Evolutionary conservation across 768 basidiomycete genomes (phyloP).

Genomic region (Collybiopsis luxurians): DNA sequence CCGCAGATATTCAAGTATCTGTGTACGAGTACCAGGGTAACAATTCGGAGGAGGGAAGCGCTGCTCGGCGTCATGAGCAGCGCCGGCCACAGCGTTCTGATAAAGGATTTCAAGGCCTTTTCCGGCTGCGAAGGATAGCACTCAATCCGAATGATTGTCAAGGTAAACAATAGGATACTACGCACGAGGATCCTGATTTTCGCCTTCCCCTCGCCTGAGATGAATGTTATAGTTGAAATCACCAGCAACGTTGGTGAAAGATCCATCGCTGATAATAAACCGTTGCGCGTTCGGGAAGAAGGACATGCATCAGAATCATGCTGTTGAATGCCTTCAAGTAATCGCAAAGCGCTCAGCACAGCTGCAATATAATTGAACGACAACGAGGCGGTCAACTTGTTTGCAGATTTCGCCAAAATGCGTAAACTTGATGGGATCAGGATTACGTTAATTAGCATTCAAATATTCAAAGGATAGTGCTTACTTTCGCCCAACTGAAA

Average conservation of each 20-base stretch:
- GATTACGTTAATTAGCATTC: too few species aligned
- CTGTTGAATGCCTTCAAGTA: too few species aligned
- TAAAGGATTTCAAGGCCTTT: not conserved
- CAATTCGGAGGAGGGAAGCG: conserved; percentile 1
- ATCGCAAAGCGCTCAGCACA: too few species aligned
- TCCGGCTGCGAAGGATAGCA: not conserved
- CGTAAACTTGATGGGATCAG: too few species aligned
- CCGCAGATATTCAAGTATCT: not conserved
- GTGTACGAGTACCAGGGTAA: conserved; percentile 1
- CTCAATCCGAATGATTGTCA: not conserved
- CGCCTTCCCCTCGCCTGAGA: not conserved
- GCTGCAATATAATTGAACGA: too few species aligned
- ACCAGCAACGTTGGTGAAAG: not conserved
- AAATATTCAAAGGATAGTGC: too few species aligned
- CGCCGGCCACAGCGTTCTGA: not conserved
- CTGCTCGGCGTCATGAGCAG: not conserved
- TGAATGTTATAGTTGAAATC: not conserved
- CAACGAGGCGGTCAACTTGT: too few species aligned
- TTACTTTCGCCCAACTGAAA: too few species aligned
- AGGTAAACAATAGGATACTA: not conserved
- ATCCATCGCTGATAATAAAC: not conserved
- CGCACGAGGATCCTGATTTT: not conserved
- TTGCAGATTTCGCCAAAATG: too few species aligned
- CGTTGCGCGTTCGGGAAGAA: not conserved
- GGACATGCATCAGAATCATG: too few species aligned